Evolutionary conservation across 768 basidiomycete species (phyloP), one percentile per base, ranked within the genome.

Genomic region (Calocera cornea): DNA sequence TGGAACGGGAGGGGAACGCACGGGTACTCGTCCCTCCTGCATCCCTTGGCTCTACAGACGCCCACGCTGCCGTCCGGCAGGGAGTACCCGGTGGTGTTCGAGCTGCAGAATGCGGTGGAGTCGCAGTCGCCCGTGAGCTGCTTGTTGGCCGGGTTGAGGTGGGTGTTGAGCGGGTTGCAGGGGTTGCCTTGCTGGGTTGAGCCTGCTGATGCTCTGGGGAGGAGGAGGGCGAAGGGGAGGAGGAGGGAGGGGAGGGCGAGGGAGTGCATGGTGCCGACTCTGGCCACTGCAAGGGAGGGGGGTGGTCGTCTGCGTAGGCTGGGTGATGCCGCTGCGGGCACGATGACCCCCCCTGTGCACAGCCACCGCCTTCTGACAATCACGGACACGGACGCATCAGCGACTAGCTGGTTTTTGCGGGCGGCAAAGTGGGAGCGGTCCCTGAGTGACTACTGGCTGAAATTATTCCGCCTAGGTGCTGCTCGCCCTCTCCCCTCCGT

Each of bases 111-210:
- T 16, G 80, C 86, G 67, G 81, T 79, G 0, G 85, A 79, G 75
- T 88, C 84, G 78, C 92, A 93, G 73, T 93, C 88, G 69, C 83
- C 82, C 76, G 82, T 84, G 76, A 92, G 87, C 74, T 90, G 87
- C 75, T 83, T 89, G 22, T 90, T 90, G 68, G 87, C 87, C 16
- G 79, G 74, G 74, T 89, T 84, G 27, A 92, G 83, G 66, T 86
- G 83, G 73, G 84, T 89, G 77, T 88, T 79, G 40, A 74, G 74
- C 33, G 79, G 76, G 40, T 80, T 79, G 77, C 86, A 90, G 64
- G 78, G 69, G 16, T 80, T 75, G 68, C 81, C 83, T 78, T 77
- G 65, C 76, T 74, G 47, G 77, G 74, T 65, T 76, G 79, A 66
- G 86, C 84, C 34, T 86, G 85, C 44, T 7, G 3, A 19, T 5